Base-by-base conservation (phyloP, 805 yeast species). In the Suhomyces pyralidae region DNA sequence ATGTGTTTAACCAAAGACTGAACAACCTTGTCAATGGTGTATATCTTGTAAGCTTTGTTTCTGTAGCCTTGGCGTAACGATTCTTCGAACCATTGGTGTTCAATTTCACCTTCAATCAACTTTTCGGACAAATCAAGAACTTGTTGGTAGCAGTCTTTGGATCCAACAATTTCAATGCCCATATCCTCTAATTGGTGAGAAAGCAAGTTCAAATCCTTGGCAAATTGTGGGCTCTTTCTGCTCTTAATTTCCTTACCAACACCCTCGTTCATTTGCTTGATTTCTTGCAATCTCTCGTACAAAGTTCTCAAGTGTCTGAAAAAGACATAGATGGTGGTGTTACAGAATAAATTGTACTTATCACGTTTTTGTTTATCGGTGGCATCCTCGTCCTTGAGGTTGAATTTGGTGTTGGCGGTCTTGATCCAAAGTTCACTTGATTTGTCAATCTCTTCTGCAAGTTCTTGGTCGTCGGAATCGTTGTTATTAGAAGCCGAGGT, bases 41-140 rank as follows among this genome's bases (percentile, higher is more conserved):
- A 93, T 52, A 94, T 72, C 67, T 90, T 90, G 75, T 88, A 94
- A 0, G 98, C 99, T 56, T 85, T 86, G 71, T 93, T 94, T 63
- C 94, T 82, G 74, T 88, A 94, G 0, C 96, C 97, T 76, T 93
- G 97, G 57, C 99, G 89, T 54, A 94, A 72, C 15, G 96, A 82
- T 69, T 94, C 99, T 73, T 94, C 99, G 68, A 88, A 96, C 87
- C 91, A 85, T 68, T 87, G 94, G 57, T 90, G 96, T 64, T 94
- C 99, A 47, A 94, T 72, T 36, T 90, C 94, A 26, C 96, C 96
- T 58, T 90, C 94, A 58, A 94, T 86, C 49, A 90, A 76, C 57
- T 83, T 81, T 58, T 83, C 90, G 53, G 96, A 82, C 51, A 94
- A 77, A 2, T 74, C 77, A 53, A 94, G 74, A n/a, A 90, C 81